Base-by-base conservation (phyloP, 345 rosid species). In the Excoecaria cochinchinensis region DNA sequence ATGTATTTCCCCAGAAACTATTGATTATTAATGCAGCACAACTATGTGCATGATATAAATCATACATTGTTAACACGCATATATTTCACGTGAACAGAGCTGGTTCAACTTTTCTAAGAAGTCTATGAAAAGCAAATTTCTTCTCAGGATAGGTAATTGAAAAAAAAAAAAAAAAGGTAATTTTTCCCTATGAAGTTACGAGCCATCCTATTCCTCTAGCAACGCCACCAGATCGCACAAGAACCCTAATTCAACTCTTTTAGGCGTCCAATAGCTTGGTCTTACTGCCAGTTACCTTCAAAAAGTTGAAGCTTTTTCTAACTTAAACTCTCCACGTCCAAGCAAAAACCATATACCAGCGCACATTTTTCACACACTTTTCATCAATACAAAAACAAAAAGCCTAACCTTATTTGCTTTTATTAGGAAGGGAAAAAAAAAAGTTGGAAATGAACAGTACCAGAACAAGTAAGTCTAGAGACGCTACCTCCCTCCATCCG, bases 401-500 rank as follows among this genome's bases (percentile, higher is more conserved):
- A 51, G 70, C 63, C 80, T 14, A 76, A 70, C 80, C 70, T 80
- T 58, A 78, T 56, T 69, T 74, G 81, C 71, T 69, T 64, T 64
- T 52, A 19, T 53, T 73, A 63, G 78, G 58, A 47, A 22, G 13
- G 1, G 25, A 1, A 56, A 40, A 69, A 40, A 69, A 56, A 74
- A 86, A 84, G 82, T 82, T 67, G 84, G 90, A 91, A 88, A 83
- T 80, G 91, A 87, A 85, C 82, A 85, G 91, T 88, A 92, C 98
- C 97, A 87, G 89, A 82, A 83, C 79, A 89, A 92, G 86, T 87
- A 91, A 89, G 92, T 88, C 85, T 87, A 87, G 90, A 95, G 92
- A 89, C 85, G 97, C 94, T 90, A 95, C 98, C 99, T 92, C 99
- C 99, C 99, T 95, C 99, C 99, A 95, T 95, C 80, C 97, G 97